Evolutionary conservation across 2,329 filamentous ascomycete genomes (phyloP), one percentile per base, ranked within the genome.

Genomic region (Penicillium brasilianum): DNA sequence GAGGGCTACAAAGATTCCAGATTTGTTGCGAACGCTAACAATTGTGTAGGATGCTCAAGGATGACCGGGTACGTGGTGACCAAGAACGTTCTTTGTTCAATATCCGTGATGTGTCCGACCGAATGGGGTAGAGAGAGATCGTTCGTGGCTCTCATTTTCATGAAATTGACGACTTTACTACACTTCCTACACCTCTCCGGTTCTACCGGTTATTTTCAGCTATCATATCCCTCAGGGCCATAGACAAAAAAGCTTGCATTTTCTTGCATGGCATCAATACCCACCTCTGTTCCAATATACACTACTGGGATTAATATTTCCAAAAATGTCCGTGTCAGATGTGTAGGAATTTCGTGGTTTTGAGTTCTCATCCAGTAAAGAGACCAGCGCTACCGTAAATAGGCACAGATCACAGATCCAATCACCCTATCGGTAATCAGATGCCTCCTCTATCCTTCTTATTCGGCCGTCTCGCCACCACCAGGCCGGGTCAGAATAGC

Each of bases 1-100:
- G 30, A 49, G 10, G 56, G 53, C 49, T 37, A 7, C 28, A 7
- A 8, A 9, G 41, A 51, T 18, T 39, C 30, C 16, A 49, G 25
- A 49, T 28, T 51, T 18, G 51, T 18, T 18, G 13, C 8, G 32
- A 37, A 41, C 57, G 51, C 67, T 72, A 34, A 71, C 58, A 14
- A 36, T 52, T 20, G 28, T 28, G 37, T 66, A 85, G 87, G 62
- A 97, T 99, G 92, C 83, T 99, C 70, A 96, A 90, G 81, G 95
- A 99, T 75, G 93, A 97, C 28, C 85, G 95, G 14, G 81, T 93
- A 54, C 86, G 85, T 67, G 79, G 78, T 10, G 82, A 88, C 62
- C 81, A 85, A 56, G 76, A 83, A 72, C 82, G 85, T 64, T 86
- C 88, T 1, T 92, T 89, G 62, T 96, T 95, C 76, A 89, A 93